Conservation (phyloP, 345 rosid species). For the Linum usitatissimum region DNA sequence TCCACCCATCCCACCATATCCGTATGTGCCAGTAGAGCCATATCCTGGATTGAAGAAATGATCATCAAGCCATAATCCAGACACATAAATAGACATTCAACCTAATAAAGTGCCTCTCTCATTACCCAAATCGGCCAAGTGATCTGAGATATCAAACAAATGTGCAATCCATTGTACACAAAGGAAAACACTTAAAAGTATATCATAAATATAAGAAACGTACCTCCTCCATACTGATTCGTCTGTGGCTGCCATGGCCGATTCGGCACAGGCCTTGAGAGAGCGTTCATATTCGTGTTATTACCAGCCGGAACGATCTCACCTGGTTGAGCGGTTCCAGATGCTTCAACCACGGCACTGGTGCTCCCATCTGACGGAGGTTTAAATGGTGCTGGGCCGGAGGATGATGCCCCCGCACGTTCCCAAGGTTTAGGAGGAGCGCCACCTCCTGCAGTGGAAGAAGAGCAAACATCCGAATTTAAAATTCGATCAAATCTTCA, state of each 20-base stretch:
- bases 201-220: background rate
- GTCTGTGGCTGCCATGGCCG: constrained; percentile 92
- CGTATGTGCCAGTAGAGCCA: constrained; percentile 59
- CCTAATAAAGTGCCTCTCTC: background rate
- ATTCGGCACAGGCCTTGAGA: constrained; percentile 60
- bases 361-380: constrained; percentile 86
- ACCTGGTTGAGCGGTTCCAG: constrained; percentile 88
- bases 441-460: constrained; percentile 30
- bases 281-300: constrained; percentile 36
- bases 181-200: background rate
- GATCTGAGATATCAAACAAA: background rate
- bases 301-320: constrained; percentile 47
- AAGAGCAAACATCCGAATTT: background rate
- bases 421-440: constrained; percentile 97
- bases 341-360: constrained; percentile 82
- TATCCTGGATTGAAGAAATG: constrained; percentile 39
- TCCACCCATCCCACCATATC: constrained; percentile 58
- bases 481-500: background rate
- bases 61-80: background rate
- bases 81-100: background rate
- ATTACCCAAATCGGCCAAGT: background rate
- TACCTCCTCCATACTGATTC: constrained; percentile 35
- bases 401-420: constrained; percentile 44
- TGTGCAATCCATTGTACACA: background rate
- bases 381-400: constrained; percentile 81